Conservation (phyloP, 1,139 yeast species). For the Hansenula sp. region DNA sequence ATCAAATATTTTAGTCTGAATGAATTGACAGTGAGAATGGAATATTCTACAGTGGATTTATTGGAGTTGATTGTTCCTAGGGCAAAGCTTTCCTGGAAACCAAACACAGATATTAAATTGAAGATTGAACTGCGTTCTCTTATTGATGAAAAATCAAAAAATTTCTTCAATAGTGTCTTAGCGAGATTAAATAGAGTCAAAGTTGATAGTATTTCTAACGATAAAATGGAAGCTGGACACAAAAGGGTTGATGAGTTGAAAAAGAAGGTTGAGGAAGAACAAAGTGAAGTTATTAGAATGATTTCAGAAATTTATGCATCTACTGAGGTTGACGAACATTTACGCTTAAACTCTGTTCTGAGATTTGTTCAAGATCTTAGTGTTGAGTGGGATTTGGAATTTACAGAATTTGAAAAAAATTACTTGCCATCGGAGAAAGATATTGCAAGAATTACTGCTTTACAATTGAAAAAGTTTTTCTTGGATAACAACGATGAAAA, state of each 20-base stretch:
- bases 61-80: slow-evolving; percentile 79
- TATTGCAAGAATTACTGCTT: slow-evolving; percentile 85
- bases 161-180: slow-evolving; percentile 71
- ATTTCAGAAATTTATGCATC: slow-evolving; percentile 50
- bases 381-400: slow-evolving; percentile 84
- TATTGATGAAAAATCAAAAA: slow-evolving; percentile 48
- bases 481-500: slow-evolving; percentile 38
- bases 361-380: slow-evolving; percentile 77
- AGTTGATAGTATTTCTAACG: slow-evolving; percentile 69
- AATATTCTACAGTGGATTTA: slow-evolving; percentile 68
- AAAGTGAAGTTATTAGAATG: slow-evolving; percentile 36
- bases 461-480: slow-evolving; percentile 76
- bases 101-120: slow-evolving; percentile 63
- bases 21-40: slow-evolving; percentile 75
- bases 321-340: slow-evolving; percentile 60
- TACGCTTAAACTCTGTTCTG: slow-evolving; percentile 65
- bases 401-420: slow-evolving; percentile 72
- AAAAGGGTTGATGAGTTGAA: slow-evolving; percentile 56
- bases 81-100: slow-evolving; percentile 66
- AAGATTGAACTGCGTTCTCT: slow-evolving; percentile 60
- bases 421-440: slow-evolving; percentile 92
- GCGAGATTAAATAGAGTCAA: slow-evolving; percentile 73
- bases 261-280: slow-evolving; percentile 47
- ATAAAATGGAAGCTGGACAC: slow-evolving; percentile 67
- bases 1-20: slow-evolving; percentile 81